Base-by-base conservation (phyloP, 345 rosid species). In the Brassica incana region DNA sequence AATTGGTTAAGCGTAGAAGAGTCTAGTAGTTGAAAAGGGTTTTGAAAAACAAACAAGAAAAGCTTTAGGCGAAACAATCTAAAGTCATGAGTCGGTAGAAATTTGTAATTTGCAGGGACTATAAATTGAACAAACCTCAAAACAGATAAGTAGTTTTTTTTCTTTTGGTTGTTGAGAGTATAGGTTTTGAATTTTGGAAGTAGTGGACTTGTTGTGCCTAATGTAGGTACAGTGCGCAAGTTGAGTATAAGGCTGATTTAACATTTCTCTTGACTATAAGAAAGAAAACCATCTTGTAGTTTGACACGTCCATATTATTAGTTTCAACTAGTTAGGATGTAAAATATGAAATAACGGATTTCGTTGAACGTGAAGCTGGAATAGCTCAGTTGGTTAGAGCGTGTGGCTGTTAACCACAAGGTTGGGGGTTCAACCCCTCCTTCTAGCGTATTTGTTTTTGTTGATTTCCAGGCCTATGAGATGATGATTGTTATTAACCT, bases 311-410 rank as follows among this genome's bases (percentile, higher is more conserved):
- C 33, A 7, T 20, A 18, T 58, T 20, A 6, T 9, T 0, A 5
- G 38, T 35, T 5, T 5, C 38, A 35, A 35, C 38, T 5, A 35
- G 38, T 5, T 35, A 35, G 38, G 38, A 35, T 38, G 8, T 7
- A 38, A 38, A 62, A 6, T 88, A 90, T 86, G 89, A 91, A 91
- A 74, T 91, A 88, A 90, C 89, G 90, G 93, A 91, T 88, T 83
- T 85, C 94, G 91, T 77, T 38, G 38, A 45, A 45, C 16, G 4
- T 0, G 11, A 64, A 7, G 90, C 92, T 87, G 90, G 93, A 91
- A 74, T 91, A 88, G 91, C 89, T 93, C 95, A 91, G 91, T 84
- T 86, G 97, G 94, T 80, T 90, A 92, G 92, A 88, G 90, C 92
- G 91, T 89, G 89, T 88, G 89, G 93, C 89, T 87, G 88, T 86